Conservation (phyloP, 78 protist genomes). For the Dictyostelium discoideum region DNA sequence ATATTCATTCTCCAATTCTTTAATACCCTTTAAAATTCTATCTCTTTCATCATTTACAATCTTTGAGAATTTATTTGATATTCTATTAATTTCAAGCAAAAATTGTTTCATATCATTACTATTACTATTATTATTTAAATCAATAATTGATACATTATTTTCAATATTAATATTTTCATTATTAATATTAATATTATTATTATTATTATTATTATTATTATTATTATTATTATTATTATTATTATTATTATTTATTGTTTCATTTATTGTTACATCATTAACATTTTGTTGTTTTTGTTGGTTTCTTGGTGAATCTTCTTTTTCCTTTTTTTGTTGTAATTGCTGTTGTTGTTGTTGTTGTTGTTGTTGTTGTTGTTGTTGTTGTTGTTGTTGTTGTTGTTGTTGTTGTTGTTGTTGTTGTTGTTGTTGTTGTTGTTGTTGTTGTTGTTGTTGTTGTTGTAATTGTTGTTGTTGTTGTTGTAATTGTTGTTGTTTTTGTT, state of each 20-base stretch:
- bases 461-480: background rate
- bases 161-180: background rate
- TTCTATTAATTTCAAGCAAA: background rate
- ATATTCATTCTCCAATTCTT: slow-evolving; percentile 26
- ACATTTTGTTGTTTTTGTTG: background rate
- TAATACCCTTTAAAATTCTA: background rate
- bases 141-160: background rate
- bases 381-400: background rate
- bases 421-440: background rate
- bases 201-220: background rate
- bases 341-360: slow-evolving; percentile 4
- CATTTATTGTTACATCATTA: background rate
- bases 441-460: background rate
- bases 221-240: background rate
- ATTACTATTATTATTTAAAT: slow-evolving; percentile 16
- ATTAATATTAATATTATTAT: background rate
- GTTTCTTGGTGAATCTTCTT: background rate
- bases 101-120: slow-evolving; percentile 23
- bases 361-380: background rate
- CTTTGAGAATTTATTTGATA: background rate
- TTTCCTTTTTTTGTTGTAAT: background rate
- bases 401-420: background rate
- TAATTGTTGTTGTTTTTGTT: background rate
- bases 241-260: background rate
- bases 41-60: background rate